Percentiles rank a stretch among this genome's conserved stretches.
These are phyloP conservation scores for Nothomitra cinnamomea DNA, from an alignment of 2,329 filamentous ascomycete genomes.

Conservation along the genomic window DNA sequence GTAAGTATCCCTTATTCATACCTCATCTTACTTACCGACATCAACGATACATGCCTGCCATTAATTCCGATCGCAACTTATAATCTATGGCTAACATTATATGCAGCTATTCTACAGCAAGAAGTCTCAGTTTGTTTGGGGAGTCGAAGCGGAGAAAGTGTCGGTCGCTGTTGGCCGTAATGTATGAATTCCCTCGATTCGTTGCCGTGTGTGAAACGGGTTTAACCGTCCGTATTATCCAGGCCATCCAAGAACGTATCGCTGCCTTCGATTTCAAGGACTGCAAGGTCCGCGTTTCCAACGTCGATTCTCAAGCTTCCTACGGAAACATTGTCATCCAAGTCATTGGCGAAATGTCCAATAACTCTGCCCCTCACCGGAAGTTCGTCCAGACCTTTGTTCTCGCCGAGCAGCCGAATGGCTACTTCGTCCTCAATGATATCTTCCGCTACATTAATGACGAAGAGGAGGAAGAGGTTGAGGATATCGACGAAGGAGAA, in stretches of 20 bases:
- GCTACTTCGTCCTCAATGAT: constrained; percentile 97
- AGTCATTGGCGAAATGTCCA: constrained; percentile 95
- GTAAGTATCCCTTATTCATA: constrained; percentile 20
- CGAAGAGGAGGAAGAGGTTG: constrained; percentile 52
- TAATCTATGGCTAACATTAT: neutral
- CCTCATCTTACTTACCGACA: neutral
- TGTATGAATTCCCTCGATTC: constrained; percentile 35
- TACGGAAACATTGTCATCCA: constrained; percentile 91
- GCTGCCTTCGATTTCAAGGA: constrained; percentile 87
- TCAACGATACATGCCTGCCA: neutral
- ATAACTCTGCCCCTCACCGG: constrained; percentile 76
- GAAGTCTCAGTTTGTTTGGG: constrained; percentile 85
- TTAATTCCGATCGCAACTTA: too few species aligned
- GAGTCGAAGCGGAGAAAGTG: constrained; percentile 76
- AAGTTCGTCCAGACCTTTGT: constrained; percentile 98
- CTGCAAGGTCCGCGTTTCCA: constrained; percentile 94
- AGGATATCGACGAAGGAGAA: constrained; percentile 52
- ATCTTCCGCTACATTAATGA: constrained; percentile 90
- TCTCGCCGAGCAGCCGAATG: constrained; percentile 85
- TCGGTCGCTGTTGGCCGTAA: constrained; percentile 73
- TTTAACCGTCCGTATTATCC: neutral
- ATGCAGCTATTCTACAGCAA: constrained; percentile 79
- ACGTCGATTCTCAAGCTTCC: constrained; percentile 91
- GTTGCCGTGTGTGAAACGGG: neutral
- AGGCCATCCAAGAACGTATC: constrained; percentile 92